These are phyloP conservation scores for Trichaptum fuscoviolaceum DNA, from an alignment of 768 basidiomycete genomes.

Conservation along the genomic window DNA sequence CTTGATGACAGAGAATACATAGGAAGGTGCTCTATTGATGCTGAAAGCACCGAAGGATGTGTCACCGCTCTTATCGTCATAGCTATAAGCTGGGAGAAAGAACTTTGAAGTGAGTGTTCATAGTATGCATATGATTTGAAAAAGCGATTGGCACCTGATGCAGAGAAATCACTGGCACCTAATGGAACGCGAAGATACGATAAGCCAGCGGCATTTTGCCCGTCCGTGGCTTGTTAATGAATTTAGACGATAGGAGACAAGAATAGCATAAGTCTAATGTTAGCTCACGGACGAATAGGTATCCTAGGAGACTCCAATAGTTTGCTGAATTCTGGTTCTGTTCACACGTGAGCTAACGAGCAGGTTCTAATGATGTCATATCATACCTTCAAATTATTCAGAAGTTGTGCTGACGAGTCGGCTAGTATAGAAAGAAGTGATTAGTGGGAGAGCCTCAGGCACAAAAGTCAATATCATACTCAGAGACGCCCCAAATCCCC, in stretches of 20 bases:
- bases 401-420: slow-evolving; percentile 59
- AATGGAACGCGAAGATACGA: slow-evolving; percentile 66
- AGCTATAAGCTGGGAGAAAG: slow-evolving; percentile 46
- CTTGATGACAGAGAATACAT: slow-evolving; percentile 54
- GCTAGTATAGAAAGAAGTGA: slow-evolving; percentile 36
- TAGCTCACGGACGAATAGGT: slow-evolving; percentile 47
- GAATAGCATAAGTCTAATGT: neutral
- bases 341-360: slow-evolving; percentile 7
- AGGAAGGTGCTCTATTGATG: slow-evolving; percentile 51
- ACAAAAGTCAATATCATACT: slow-evolving; percentile 34
- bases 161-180: slow-evolving; percentile 72
- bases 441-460: slow-evolving; percentile 5
- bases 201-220: slow-evolving; percentile 57
- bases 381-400: slow-evolving; percentile 62
- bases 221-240: slow-evolving; percentile 42
- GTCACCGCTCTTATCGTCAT: slow-evolving; percentile 60
- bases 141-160: slow-evolving; percentile 38
- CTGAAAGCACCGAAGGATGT: slow-evolving; percentile 53
- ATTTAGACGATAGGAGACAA: slow-evolving; percentile 6
- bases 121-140: neutral
- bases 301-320: slow-evolving; percentile 54
- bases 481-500: slow-evolving; percentile 61
- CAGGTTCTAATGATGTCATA: neutral
- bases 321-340: slow-evolving; percentile 44
- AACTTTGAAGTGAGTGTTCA: neutral